phyloP scores from a whole-genome alignment of 805 yeast genomes.

The Candida orba region DNA sequence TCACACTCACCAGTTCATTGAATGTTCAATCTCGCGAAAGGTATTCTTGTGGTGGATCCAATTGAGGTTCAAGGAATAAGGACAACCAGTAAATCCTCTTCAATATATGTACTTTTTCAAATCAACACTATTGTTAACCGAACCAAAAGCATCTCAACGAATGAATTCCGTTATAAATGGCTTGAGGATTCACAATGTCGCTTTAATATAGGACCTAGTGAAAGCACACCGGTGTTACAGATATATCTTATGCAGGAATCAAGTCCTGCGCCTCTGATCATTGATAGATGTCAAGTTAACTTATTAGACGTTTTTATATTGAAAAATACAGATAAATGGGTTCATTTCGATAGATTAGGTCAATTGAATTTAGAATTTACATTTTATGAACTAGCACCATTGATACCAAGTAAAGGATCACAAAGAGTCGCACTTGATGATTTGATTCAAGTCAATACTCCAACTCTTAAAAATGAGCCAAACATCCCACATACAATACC shows the following conservation, averaged over 20 bases:
- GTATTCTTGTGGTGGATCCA: slow-evolving; percentile 21
- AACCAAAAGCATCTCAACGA: slow-evolving; percentile 4
- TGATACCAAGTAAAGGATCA: slow-evolving; percentile 13
- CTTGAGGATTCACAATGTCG: slow-evolving; percentile 19
- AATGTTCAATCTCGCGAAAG: slow-evolving; percentile 15
- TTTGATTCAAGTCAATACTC: not conserved
- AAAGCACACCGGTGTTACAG: slow-evolving; percentile 6
- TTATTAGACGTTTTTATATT: slow-evolving; percentile 13
- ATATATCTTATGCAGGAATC: slow-evolving; percentile 16
- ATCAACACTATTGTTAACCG: slow-evolving; percentile 14
- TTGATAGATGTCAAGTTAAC: slow-evolving; percentile 14
- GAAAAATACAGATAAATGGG: slow-evolving; percentile 11
- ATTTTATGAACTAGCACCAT: slow-evolving; percentile 19
- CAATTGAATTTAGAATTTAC: slow-evolving; percentile 19
- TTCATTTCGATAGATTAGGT: slow-evolving; percentile 10
- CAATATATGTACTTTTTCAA: slow-evolving; percentile 18
- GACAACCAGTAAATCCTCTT: not conserved
- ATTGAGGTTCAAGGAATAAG: slow-evolving; percentile 14
- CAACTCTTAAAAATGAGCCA: too few relatives aligned
- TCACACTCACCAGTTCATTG: not conserved
- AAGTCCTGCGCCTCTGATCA: slow-evolving; percentile 9
- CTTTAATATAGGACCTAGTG: slow-evolving; percentile 17
- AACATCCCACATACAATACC: too few relatives aligned
- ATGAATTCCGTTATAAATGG: slow-evolving; percentile 8
- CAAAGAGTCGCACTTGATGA: not conserved